phyloP scores from a whole-genome alignment of 176 grass and related monocot species.

The Rhynchospora tenuis region DNA sequence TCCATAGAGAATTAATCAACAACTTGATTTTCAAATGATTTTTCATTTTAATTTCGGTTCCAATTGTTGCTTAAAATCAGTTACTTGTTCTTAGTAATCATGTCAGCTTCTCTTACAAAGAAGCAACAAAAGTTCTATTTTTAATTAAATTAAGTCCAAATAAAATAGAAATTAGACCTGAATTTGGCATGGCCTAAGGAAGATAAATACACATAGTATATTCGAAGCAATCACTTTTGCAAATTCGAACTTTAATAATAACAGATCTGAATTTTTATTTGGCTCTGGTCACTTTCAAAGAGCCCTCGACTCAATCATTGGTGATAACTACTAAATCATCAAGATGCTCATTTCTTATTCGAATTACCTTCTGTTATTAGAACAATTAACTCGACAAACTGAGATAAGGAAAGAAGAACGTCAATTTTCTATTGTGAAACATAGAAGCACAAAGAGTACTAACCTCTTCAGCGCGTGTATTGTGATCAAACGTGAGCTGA shows the following conservation, averaged over 20 bases:
- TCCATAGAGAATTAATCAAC: background rate
- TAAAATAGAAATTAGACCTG: no score
- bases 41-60: background rate
- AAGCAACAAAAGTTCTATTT: background rate
- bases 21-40: background rate
- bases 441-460: background rate
- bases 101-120: slow-evolving; percentile 30
- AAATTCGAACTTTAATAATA: no score
- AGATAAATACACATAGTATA: no score
- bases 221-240: no score
- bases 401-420: background rate
- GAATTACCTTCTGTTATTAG: slow-evolving; percentile 57
- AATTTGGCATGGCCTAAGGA: no score
- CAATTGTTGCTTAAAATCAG: background rate
- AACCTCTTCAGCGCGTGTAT: slow-evolving; percentile 64
- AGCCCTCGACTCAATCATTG: slow-evolving; percentile 89
- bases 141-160: no score
- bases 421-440: background rate
- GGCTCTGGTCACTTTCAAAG: slow-evolving; percentile 94
- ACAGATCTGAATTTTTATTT: no score
- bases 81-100: background rate
- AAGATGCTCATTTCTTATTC: slow-evolving; percentile 83
- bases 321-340: slow-evolving; percentile 59
- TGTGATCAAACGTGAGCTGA: slow-evolving; percentile 91
- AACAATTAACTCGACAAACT: background rate